phyloP scores from a whole-genome alignment of 331 rosid genomes.

The Spiraea crenata region DNA sequence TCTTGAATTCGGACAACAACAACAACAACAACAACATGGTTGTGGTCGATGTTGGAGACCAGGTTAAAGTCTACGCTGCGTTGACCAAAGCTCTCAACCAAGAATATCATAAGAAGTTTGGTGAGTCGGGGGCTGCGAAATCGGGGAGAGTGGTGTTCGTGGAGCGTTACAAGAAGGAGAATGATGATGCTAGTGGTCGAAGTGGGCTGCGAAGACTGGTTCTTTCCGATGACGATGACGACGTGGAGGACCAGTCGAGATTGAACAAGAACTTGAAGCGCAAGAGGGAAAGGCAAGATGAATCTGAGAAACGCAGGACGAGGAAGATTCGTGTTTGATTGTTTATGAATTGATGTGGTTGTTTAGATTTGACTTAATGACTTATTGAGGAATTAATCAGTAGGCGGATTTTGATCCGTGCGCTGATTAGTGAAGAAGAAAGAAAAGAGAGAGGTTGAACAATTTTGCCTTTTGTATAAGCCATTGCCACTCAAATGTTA shows the following conservation, averaged over 20 bases:
- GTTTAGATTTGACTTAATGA: too few species aligned
- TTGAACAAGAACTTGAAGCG: not conserved
- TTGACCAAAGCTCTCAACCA: not conserved
- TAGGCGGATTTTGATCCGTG: too few species aligned
- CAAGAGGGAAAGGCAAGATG: not conserved
- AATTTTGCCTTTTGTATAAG: too few species aligned
- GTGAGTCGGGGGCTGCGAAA: not conserved
- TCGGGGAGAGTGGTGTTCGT: not conserved
- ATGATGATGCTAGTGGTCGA: not conserved
- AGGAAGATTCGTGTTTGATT: too few species aligned
- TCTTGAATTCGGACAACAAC: not conserved
- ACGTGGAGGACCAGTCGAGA: not conserved
- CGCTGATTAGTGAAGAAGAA: too few species aligned
- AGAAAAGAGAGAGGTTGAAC: too few species aligned
- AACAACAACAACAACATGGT: not conserved
- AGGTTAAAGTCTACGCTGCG: not conserved
- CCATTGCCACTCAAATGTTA: too few species aligned
- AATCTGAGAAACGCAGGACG: too few species aligned
- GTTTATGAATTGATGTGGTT: too few species aligned
- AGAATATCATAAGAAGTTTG: not conserved
- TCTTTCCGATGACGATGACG: not conserved
- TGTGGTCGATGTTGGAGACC: not conserved
- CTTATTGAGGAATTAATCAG: too few species aligned
- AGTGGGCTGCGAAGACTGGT: not conserved
- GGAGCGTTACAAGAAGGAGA: not conserved